These are phyloP conservation scores for Rutstroemia sp. DNA, from an alignment of 2,329 filamentous ascomycete species.

Conservation along the genomic window DNA sequence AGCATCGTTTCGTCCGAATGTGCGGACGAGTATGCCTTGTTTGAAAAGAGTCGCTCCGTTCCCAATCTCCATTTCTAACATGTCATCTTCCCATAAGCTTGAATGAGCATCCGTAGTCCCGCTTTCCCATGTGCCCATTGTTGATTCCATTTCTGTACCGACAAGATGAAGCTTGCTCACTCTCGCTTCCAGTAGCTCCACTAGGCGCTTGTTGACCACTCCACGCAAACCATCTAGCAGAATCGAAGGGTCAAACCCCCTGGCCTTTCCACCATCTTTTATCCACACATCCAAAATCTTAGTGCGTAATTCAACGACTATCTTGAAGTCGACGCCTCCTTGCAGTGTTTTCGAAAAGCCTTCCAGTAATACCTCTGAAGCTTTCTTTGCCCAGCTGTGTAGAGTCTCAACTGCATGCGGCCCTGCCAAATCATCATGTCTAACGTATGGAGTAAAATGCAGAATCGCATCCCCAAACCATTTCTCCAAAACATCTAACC, in stretches of 20 bases:
- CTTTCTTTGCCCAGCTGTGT: constrained; percentile 54
- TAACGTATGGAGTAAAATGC: constrained; percentile 81
- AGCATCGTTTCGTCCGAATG: constrained; percentile 64
- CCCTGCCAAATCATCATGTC: constrained; percentile 67
- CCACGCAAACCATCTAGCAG: constrained; percentile 63
- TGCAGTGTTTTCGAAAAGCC: constrained; percentile 55
- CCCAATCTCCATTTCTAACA: constrained; percentile 57
- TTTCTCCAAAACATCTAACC: constrained; percentile 67
- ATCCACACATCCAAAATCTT: constrained; percentile 71
- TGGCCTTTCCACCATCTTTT: constrained; percentile 53
- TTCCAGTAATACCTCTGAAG: constrained; percentile 51
- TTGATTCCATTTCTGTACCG: constrained; percentile 54
- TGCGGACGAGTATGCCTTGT: constrained; percentile 56
- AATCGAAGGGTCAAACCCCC: constrained; percentile 59
- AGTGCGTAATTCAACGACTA: constrained; percentile 62
- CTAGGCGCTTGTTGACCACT: constrained; percentile 61
- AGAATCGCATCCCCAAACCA: constrained; percentile 81
- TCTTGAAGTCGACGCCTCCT: constrained; percentile 56
- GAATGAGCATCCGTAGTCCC: constrained; percentile 42
- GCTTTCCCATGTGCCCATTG: constrained; percentile 52
- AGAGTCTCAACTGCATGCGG: constrained; percentile 53
- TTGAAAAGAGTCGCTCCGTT: constrained; percentile 63
- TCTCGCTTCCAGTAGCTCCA: constrained; percentile 54
- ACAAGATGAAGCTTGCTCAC: constrained; percentile 58
- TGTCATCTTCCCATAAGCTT: constrained; percentile 60